Evolutionary conservation across 2,329 filamentous ascomycete genomes (phyloP).

Genomic region (Verticillium dahliae): DNA sequence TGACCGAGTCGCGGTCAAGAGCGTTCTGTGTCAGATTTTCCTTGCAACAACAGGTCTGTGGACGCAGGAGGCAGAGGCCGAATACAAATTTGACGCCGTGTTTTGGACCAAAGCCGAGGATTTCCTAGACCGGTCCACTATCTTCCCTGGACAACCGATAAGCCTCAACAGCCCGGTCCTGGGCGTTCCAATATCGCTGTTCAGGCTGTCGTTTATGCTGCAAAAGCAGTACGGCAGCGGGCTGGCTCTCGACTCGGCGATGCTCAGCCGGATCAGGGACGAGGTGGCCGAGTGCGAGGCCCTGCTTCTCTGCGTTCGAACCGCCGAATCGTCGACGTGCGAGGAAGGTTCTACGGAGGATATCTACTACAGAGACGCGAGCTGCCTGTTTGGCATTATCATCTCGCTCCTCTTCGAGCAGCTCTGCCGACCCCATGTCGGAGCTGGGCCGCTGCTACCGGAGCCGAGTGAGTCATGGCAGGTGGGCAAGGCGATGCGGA

Average conservation of each 20-base stretch:
- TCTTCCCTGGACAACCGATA: constrained; percentile 6
- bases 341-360: background rate
- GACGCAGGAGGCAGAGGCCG: constrained; percentile 6
- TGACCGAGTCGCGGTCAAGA: constrained; percentile 15
- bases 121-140: constrained; percentile 4
- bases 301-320: background rate
- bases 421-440: background rate
- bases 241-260: background rate
- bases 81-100: constrained; percentile 7
- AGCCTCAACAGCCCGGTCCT: constrained; percentile 15
- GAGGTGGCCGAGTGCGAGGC: constrained; percentile 1
- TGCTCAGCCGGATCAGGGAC: background rate
- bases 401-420: constrained; percentile 14
- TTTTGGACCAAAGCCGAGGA: constrained; percentile 14
- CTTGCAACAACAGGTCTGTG: constrained; percentile 13
- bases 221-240: constrained; percentile 6
- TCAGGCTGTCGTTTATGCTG: constrained; percentile 9
- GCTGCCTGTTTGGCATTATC: constrained; percentile 12
- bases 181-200: constrained; percentile 13
- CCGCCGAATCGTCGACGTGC: background rate
- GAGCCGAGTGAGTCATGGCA: constrained; percentile 11
- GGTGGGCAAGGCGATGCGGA: constrained; percentile 5
- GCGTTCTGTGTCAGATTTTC: constrained; percentile 17
- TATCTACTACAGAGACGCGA: constrained; percentile 10
- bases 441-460: background rate